Evolutionary conservation across 2,329 filamentous ascomycete species (phyloP), one percentile per base, ranked within the genome.

Genomic region (Aurifilum marmelostoma): DNA sequence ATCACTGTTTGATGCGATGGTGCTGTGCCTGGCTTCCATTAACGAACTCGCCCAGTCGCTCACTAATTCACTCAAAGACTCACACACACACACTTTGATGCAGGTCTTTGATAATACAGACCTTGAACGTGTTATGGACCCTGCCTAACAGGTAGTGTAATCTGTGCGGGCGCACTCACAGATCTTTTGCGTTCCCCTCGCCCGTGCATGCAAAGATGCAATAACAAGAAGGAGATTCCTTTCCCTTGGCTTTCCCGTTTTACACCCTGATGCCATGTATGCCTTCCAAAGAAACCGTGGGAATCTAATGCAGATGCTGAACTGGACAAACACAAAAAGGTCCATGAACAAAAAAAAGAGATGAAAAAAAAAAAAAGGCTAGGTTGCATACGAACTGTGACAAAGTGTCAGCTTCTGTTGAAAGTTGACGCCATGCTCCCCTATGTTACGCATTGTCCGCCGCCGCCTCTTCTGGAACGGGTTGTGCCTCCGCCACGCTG

Each of bases 231-330:
- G 11, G 12, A 37, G 9, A 34, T 39, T 12, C n/a, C 32, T 37
- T 60, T 60, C 32, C 58, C 7, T 60, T 37, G 16, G 11, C 29
- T 18, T 37, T 59, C 18, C 29, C 56, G 11, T 60, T 60, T 60
- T 29, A 11, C 21, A 34, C 4, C 58, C 58, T 32, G n/a, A 62
- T 43, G 39, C 37, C 16, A 63, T 32, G 41, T n/a, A 47, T 37
- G 34, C 60, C 24, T 8, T 16, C 60, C 60, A 24, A n/a, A 47
- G 24, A 63, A 34, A 4, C n/a, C 37, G 16, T 29, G 60, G 60
- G 60, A 63, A 63, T 63, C 60, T 47, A 47, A 63, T 63, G 60
- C 60, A 63, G 32, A 63, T 63, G 60, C 60, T 47, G 14, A 12
- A 62, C 39, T 27, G 58, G 14, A 47, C n/a, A 27, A 18, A 7